Conservation (phyloP, 805 yeast genomes). For the Limtongia smithiae region DNA sequence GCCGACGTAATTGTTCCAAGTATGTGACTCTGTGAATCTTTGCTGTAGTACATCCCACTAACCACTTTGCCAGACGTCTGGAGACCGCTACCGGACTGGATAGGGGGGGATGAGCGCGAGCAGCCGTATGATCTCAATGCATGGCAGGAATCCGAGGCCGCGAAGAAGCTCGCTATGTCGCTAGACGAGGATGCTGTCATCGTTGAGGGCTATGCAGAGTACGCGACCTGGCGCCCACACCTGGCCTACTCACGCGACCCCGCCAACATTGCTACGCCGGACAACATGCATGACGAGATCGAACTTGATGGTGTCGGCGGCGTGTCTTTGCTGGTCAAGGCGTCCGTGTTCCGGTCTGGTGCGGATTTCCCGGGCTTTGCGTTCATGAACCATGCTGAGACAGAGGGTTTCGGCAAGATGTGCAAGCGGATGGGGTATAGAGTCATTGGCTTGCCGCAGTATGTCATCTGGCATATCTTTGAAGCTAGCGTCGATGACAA, state of each 20-base stretch:
- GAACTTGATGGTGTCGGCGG: constrained; percentile 97
- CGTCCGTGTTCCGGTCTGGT: constrained; percentile 79
- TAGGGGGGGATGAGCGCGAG: constrained; percentile 65
- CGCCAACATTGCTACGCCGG: constrained; percentile 61
- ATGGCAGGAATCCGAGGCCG: constrained; percentile 88
- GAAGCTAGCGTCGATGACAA: constrained; percentile 24
- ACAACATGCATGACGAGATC: constrained; percentile 57
- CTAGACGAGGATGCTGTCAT: constrained; percentile 93
- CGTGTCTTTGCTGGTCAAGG: constrained; percentile 85
- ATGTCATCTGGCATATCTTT: constrained; percentile 81
- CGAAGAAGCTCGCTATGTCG: constrained; percentile 44
- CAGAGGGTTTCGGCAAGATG: constrained; percentile 84
- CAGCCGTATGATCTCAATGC: constrained; percentile 96
- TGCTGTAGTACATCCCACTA: background rate
- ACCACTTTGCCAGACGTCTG: constrained; percentile 55
- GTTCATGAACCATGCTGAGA: constrained; percentile 93
- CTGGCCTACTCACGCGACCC: constrained; percentile 19
- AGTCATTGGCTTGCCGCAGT: constrained; percentile 87
- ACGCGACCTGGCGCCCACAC: constrained; percentile 27
- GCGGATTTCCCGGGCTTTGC: constrained; percentile 96
- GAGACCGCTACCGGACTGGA: constrained; percentile 92
- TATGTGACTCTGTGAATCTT: background rate
- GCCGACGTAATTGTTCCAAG: constrained; percentile 90
- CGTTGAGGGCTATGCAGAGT: constrained; percentile 68
- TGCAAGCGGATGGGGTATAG: constrained; percentile 71